Base-by-base conservation (phyloP, 2,329 filamentous ascomycete genomes). In the Colletotrichum sojae region DNA sequence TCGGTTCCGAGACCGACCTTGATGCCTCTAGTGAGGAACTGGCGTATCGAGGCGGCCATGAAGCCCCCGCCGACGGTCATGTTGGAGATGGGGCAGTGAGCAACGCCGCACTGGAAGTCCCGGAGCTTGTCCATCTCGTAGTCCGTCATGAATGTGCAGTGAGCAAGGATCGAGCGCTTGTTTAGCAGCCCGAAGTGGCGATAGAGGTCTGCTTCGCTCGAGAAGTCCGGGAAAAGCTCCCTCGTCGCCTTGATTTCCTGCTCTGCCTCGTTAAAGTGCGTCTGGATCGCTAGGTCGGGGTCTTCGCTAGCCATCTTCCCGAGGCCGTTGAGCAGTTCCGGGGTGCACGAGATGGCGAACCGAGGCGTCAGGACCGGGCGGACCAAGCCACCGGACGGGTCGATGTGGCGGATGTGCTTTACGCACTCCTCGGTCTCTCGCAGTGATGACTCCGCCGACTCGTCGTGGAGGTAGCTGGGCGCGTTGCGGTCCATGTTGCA, bases 1-100 rank as follows among this genome's bases (percentile, higher is more conserved):
- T 92, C 90, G 0, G 90, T 92, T 0, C 90, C 90, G 0, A 92
- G 78, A 0, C 90, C 90, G n/a, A 92, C 88, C 68, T 91, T 90
- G 74, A 92, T 86, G 1, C 84, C 88, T 2, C 82, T 79, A 0
- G 81, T 76, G 5, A 92, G 78, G 61, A 90, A 90, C 25, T 88
- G 83, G 1, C 88, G 83, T 6, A 92, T 80, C 0, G 86, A 88
- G 0, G 88, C 89, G 0, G 85, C 85, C 89, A 90, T 89, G 78
- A 88, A 90, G 20, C 87, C 90, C 16, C 85, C 87, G 2, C 87
- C 86, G 0, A 88, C 83, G 0, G 88, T 90, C 79, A 90, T 91
- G 75, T 91, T 92, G 10, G 89, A 83, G 1, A 89, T 84, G 0
- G 90, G 90, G 67, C 90, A 92, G 73, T 92, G 90, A 0, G 89